phyloP scores from a whole-genome alignment of 768 basidiomycete species.

The Kwoniella mangroviensis region DNA sequence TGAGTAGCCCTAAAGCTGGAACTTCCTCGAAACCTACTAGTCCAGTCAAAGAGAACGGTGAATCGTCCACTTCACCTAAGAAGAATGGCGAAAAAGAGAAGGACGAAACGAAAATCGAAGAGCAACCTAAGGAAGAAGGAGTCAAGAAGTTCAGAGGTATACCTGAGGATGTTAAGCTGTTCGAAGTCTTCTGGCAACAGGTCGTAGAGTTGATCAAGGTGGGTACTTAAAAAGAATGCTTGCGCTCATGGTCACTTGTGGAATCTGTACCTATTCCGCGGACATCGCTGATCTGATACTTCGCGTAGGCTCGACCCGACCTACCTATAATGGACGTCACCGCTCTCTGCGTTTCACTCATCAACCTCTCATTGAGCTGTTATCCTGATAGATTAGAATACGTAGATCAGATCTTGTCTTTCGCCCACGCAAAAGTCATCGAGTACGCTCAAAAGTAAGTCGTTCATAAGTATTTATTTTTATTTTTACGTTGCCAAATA shows the following conservation, averaged over 20 bases:
- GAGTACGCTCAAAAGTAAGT: slow-evolving; percentile 79
- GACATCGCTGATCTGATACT: slow-evolving; percentile 8
- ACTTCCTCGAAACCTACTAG: slow-evolving; percentile 11
- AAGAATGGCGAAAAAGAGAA: slow-evolving; percentile 56
- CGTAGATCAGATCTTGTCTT: slow-evolving; percentile 91
- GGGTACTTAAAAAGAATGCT: slow-evolving; percentile 36
- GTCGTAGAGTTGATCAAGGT: slow-evolving; percentile 98
- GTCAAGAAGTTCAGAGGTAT: slow-evolving; percentile 88
- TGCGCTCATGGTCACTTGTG: too few species aligned
- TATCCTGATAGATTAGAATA: slow-evolving; percentile 97
- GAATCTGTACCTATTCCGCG: too few species aligned
- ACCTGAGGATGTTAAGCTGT: slow-evolving; percentile 90
- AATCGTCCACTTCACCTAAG: slow-evolving; percentile 58
- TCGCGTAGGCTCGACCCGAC: slow-evolving; percentile 84
- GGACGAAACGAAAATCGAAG: slow-evolving; percentile 38
- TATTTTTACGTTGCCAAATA: background rate
- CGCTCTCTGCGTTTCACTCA: slow-evolving; percentile 89
- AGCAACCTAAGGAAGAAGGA: slow-evolving; percentile 28
- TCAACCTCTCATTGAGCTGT: slow-evolving; percentile 92
- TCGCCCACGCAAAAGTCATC: slow-evolving; percentile 81
- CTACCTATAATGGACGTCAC: slow-evolving; percentile 97
- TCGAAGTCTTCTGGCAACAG: slow-evolving; percentile 99
- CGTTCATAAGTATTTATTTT: background rate
- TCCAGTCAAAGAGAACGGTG: slow-evolving; percentile 24
- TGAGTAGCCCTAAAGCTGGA: slow-evolving; percentile 1